Evolutionary conservation across 1,284 basidiomycete genomes (phyloP), one percentile per base, ranked within the genome.

Genomic region (Uromyces viciae-fabae): DNA sequence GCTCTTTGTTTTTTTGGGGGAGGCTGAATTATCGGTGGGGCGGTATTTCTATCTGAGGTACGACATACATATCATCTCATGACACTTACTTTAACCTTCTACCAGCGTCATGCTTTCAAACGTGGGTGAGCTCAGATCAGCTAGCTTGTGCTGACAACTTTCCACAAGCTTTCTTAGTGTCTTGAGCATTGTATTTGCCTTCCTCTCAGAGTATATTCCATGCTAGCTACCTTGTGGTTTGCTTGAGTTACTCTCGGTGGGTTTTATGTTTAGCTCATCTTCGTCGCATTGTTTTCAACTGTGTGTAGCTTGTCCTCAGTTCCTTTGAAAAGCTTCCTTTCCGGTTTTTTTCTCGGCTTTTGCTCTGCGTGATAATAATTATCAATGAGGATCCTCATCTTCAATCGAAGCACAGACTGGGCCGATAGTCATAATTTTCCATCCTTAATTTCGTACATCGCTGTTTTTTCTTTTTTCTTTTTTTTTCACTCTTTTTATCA

Each of bases 381-480:
- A n/a, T n/a, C n/a, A n/a, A n/a, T n/a, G n/a, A n/a, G n/a, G n/a
- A n/a, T 56, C 52, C 54, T 73, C 71, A 58, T 56, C 46, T 56
- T 56, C 68, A 73, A 36, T 56, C 36, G 52, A 75, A 42, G 38
- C 52, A 62, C 72, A 75, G 25, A 54, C 72, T 75, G 72, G 72
- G 72, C 72, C 72, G 72, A 75, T 60, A 75, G 72, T 75, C 72
- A 75, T 58, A 60, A 75, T 75, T 75, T 72, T 54, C 72, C 60
- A 58, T 75, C 72, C 72, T 75, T 58, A 75, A 73, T 73, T 73
- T 58, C 56, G 54, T 75, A 54, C 72, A 75, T 75, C 54, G 46
- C 38, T 36, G 25, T 42, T 75, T 40, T 73, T 9, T 56, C 31
- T 75, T 54, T 52, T 31, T 40, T 31, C 60, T 73, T 54, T 60